Conservation (phyloP, 2,329 filamentous ascomycete genomes). For the Ceratocystis alfenasii region DNA sequence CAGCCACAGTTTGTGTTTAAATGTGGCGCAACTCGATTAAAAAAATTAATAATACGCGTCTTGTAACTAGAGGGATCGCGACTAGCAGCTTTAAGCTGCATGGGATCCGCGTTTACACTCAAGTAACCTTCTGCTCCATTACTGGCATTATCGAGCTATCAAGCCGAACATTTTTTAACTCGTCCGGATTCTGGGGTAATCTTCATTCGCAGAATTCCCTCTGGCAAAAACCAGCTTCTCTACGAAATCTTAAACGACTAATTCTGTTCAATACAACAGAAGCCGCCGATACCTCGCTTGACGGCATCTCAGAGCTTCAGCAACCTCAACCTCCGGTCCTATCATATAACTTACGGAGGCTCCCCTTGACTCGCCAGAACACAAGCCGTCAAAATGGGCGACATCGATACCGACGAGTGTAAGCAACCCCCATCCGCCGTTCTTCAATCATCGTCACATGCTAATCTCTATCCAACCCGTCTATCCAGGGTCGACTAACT, state of each 20-base stretch:
- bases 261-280: neutral
- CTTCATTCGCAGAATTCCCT: neutral
- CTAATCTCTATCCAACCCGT: constrained; percentile 22
- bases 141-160: too few species aligned
- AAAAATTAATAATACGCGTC: constrained; percentile 1
- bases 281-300: neutral
- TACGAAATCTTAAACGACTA: neutral
- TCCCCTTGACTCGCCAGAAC: neutral
- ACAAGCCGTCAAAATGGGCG: constrained; percentile 1
- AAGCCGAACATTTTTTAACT: too few species aligned
- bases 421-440: neutral
- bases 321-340: neutral
- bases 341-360: neutral
- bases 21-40: neutral
- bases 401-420: constrained; percentile 15
- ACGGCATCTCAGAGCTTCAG: neutral
- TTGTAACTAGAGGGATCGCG: neutral
- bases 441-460: constrained; percentile 9
- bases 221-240: neutral
- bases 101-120: neutral
- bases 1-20: neutral
- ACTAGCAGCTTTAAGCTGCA: neutral
- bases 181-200: neutral
- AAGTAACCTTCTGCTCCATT: neutral
- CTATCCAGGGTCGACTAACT: constrained; percentile 43